Base-by-base conservation (phyloP, 257 asterid species). In the Asclepias syriaca region DNA sequence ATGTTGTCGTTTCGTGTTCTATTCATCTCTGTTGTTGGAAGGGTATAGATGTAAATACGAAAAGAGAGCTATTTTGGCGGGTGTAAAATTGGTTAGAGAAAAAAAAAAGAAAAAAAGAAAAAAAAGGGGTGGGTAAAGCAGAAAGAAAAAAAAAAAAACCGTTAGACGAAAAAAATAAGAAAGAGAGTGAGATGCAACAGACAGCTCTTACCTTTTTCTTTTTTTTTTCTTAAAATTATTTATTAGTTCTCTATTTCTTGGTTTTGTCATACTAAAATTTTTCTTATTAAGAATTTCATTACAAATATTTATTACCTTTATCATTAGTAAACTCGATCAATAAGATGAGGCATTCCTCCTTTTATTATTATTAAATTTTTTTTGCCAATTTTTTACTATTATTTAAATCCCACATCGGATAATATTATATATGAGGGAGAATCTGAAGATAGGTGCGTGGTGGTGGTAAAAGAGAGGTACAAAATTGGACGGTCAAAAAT, bases 41-140 rank as follows among this genome's bases (percentile, higher is more conserved):
- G 75, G 75, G 76, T 77, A 60, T 18, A 37, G 69, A 72, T 88
- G 96, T 88, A 92, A 77, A 92, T 86, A 91, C 53, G 76, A 73
- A 46, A 72, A 70, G n/a, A 65, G 37, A 27, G 27, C 34, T 61
- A 48, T 55, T 69, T 51, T 70, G 74, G 63, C 55, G 61, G 68
- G 79, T 18, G 68, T 78, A 76, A 76, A 71, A 71, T 37, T 58
- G 65, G 59, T 66, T 10, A 49, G 13, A 2, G 0, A 13, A 0
- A 1, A 49, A 49, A 12, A 54, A 13, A 19, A 54, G 6, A 54
- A 1, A 0, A 9, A 10, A 46, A 46, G 8, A 7, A 7, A 12
- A 12, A 12, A 12, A 2, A 2, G 3, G 21, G 56, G 19, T 18
- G 56, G 56, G 16, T 12, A 49, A 2, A 13, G 16, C 3, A 56